Evolutionary conservation across 495 filamentous ascomycete genomes (phyloP).

Genomic region (Xylaria longipes): DNA sequence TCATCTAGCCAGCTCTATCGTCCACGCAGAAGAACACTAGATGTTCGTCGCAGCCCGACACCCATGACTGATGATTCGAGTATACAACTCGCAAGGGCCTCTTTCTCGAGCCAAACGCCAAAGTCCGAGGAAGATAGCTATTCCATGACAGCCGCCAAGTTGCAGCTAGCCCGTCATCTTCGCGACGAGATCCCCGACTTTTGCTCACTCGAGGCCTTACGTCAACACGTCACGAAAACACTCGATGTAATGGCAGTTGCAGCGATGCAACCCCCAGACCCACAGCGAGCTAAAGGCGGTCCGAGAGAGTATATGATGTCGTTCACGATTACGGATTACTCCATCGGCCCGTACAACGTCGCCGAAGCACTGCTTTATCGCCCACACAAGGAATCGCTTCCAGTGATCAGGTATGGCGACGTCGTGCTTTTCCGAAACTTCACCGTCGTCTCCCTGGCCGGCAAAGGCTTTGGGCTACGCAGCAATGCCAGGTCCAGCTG

Average conservation of each 20-base stretch:
- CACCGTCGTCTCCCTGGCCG: slow-evolving; percentile 63
- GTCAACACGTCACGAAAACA: slow-evolving; percentile 58
- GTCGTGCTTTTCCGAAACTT: slow-evolving; percentile 79
- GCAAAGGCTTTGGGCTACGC: slow-evolving; percentile 55
- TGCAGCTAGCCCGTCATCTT: slow-evolving; percentile 52
- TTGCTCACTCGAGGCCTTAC: slow-evolving; percentile 68
- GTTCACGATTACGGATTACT: slow-evolving; percentile 73
- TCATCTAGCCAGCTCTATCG: background rate
- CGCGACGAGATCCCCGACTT: slow-evolving; percentile 71
- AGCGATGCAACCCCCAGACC: slow-evolving; percentile 58
- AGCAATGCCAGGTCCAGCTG: slow-evolving; percentile 58
- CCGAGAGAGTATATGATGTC: slow-evolving; percentile 73
- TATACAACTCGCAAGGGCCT: slow-evolving; percentile 34
- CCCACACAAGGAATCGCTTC: slow-evolving; percentile 73
- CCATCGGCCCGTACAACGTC: slow-evolving; percentile 52
- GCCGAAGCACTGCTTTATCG: slow-evolving; percentile 74
- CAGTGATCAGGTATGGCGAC: slow-evolving; percentile 71
- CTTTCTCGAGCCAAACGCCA: slow-evolving; percentile 26
- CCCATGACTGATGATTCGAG: slow-evolving; percentile 33
- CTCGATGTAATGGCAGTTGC: slow-evolving; percentile 74
- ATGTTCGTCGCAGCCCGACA: slow-evolving; percentile 18
- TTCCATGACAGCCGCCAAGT: slow-evolving; percentile 44
- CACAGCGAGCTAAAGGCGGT: slow-evolving; percentile 66
- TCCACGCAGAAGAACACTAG: slow-evolving; percentile 8
- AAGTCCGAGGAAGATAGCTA: slow-evolving; percentile 35